Percentiles rank a stretch among this genome's conserved stretches.
phyloP scores from a whole-genome alignment of 108 stramenopile genomes.

The Schizochytrium sp. region DNA sequence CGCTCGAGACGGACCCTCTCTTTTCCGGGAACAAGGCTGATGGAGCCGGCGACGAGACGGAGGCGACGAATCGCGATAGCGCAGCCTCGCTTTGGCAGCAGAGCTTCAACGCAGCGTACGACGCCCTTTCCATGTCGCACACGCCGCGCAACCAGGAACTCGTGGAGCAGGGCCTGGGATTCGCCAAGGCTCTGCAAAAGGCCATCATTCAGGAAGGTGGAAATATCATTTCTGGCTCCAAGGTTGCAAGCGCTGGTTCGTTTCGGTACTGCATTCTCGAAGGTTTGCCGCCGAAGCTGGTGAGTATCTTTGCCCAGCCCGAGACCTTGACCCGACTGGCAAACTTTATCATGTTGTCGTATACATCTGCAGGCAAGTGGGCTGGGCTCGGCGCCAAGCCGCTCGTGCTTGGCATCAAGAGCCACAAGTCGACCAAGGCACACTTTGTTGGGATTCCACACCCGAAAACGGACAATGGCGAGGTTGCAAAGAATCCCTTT shows the following conservation, averaged over 20 bases:
- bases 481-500: not conserved
- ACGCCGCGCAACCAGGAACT: not conserved
- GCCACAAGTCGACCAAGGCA: not conserved
- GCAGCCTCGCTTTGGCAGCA: not conserved
- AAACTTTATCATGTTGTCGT: not conserved
- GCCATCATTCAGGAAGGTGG: not conserved
- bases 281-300: not conserved
- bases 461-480: not conserved
- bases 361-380: not conserved
- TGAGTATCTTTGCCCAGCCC: constrained; percentile 12
- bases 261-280: constrained; percentile 1
- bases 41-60: not conserved
- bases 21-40: not conserved
- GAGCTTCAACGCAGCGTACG: not conserved
- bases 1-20: not conserved
- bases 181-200: not conserved
- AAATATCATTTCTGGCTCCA: not conserved
- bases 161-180: not conserved
- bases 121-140: not conserved
- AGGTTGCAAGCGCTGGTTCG: not conserved
- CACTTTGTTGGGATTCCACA: not conserved
- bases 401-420: not conserved
- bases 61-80: no score
- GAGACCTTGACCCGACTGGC: not conserved
- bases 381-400: not conserved